Base-by-base conservation (phyloP, 108 stramenopile species). In the Skeletonema potamos region DNA sequence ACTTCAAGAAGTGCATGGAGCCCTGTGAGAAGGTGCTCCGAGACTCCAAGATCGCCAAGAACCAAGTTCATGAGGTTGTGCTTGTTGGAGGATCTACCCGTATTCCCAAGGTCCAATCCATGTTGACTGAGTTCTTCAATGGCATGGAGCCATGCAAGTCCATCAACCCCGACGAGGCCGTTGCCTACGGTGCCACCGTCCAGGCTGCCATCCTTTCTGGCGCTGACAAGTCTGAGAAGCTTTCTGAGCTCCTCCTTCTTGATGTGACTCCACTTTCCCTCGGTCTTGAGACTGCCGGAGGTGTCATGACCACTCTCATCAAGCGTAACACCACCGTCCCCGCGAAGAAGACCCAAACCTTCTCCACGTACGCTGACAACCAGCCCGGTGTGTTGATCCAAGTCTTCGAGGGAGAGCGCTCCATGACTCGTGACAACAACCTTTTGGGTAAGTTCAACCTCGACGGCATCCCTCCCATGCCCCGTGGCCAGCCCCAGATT, bases 371-470 rank as follows among this genome's bases (percentile, higher is more conserved):
- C 83, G 96, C 96, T 32, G 97, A 98, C 84, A 99, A 99, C 97
- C 98, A 98, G 87, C 98, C 97, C 13, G 98, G 98, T 72, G 98
- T 99, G 83, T 84, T 98, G 43, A 99, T 98, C 84, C 97, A 99
- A 82, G 98, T 99, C 69, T 99, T 96, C 74, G 98, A 99, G 89
- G 97, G 98, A 56, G 98, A 99, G 87, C 96, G 98, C 82, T 90
- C 97, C 83, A 97, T 98, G 97, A 99, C 98, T 84, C 92, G 94
- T 74, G 97, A 99, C 88, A 97, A 97, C 98, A 96, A 99, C 92
- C 84, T 99, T 30, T 91, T 99, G 55, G 98, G 98, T 78, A 99
- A 98, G 90, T 98, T 98, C 94, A 97, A 97, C 87, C 82, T 99
- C 44, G 96, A 98, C 76, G 97, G 97, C 55, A 99, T 97, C 72